These are phyloP conservation scores for Rhizopogon salebrosus DNA, from an alignment of 768 basidiomycete species.

Conservation along the genomic window DNA sequence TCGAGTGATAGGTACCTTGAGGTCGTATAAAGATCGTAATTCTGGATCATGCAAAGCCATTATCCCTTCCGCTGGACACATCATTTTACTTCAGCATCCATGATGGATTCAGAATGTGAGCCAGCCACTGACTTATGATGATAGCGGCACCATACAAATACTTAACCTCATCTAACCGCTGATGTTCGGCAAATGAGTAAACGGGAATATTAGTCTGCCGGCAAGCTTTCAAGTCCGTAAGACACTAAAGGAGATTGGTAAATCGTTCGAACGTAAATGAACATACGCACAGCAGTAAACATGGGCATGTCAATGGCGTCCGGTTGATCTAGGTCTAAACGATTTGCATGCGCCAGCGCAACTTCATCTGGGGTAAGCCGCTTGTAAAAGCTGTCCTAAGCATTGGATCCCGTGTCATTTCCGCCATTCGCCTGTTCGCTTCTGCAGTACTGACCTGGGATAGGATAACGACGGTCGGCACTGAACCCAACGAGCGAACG, in stretches of 20 bases:
- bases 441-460: conserved; percentile 55
- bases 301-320: conserved; percentile 87
- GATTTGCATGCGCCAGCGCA: conserved; percentile 73
- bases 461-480: conserved; percentile 85
- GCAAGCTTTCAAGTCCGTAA: conserved; percentile 81
- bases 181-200: conserved; percentile 91
- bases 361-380: conserved; percentile 74
- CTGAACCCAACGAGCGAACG: conserved; percentile 72
- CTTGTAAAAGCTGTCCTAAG: conserved; percentile 92
- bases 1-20: conserved; percentile 55
- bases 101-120: not conserved
- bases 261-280: not conserved
- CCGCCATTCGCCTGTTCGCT: not conserved
- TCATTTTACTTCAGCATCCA: not conserved
- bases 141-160: conserved; percentile 93
- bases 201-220: conserved; percentile 85
- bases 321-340: conserved; percentile 88
- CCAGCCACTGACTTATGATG: conserved; percentile 61
- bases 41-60: conserved; percentile 80
- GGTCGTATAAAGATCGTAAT: conserved; percentile 80
- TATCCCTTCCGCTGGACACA: conserved; percentile 74
- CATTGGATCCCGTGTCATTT: not conserved
- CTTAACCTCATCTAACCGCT: conserved; percentile 70
- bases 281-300: conserved; percentile 63
- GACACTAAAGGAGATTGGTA: conserved; percentile 46